phyloP scores from a whole-genome alignment of 2,329 filamentous ascomycete genomes.

The Bipolaris bicolor region DNA sequence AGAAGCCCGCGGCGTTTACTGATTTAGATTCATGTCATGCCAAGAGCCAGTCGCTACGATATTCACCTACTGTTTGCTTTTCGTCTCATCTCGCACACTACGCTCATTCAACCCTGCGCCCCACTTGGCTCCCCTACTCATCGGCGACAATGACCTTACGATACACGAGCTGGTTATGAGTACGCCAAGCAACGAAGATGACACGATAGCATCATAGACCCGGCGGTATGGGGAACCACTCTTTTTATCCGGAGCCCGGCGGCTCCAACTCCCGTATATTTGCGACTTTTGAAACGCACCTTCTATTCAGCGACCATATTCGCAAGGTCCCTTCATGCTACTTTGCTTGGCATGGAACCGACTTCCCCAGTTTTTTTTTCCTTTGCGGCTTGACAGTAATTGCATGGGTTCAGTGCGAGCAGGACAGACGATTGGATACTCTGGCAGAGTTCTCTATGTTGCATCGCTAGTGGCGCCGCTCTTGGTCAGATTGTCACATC shows the following conservation, averaged over 20 bases:
- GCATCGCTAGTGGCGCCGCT: conserved; percentile 33
- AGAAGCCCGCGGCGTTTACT: not conserved
- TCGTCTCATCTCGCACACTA: conserved; percentile 41
- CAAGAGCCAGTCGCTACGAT: not conserved
- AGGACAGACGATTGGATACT: conserved; percentile 24
- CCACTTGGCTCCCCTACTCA: conserved; percentile 17
- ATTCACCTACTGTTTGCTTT: conserved; percentile 12
- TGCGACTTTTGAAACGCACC: conserved; percentile 18
- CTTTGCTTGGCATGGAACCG: conserved; percentile 24
- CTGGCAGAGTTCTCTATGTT: conserved; percentile 21
- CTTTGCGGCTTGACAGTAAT: conserved; percentile 32
- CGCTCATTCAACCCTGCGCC: conserved; percentile 10
- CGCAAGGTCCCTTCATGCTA: conserved; percentile 27
- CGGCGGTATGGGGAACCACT: conserved; percentile 8
- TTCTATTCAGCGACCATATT: conserved; percentile 31
- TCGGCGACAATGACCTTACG: conserved; percentile 26
- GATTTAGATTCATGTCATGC: not conserved
- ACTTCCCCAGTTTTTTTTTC: conserved; percentile 24
- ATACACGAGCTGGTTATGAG: conserved; percentile 29
- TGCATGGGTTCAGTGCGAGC: conserved; percentile 35
- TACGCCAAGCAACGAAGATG: conserved; percentile 19
- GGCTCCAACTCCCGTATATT: conserved; percentile 16
- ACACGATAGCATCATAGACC: conserved; percentile 24
- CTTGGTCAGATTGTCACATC: conserved; percentile 22
- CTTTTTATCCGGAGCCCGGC: conserved; percentile 13